Percentiles rank a stretch among this genome's conserved stretches.
Conservation (phyloP, 139 green algal genomes). For the Coelastrella sp. region DNA sequence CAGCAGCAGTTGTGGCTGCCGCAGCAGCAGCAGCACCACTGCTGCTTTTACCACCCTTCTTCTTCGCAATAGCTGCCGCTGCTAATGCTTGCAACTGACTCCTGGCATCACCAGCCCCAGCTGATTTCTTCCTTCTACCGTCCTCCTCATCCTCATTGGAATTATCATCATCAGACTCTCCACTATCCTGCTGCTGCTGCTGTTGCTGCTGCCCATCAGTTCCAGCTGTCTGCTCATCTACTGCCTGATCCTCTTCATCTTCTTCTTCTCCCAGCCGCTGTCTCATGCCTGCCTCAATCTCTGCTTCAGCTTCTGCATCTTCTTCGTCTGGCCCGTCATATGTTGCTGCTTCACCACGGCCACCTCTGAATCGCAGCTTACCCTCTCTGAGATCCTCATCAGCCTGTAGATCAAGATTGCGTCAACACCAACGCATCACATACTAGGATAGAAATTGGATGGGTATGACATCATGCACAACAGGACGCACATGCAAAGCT, state of each 20-base stretch:
- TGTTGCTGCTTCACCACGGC: constrained; percentile 74
- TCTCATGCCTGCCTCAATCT: constrained; percentile 53
- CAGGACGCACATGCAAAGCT: no score
- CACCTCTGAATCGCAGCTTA: constrained; percentile 75
- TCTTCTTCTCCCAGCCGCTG: constrained; percentile 48
- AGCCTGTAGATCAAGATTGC: constrained; percentile 53
- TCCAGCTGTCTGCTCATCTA: no score
- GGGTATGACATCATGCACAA: no score
- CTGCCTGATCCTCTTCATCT: constrained; percentile 48
- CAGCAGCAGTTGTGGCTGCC: background rate
- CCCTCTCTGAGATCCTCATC: constrained; percentile 82
- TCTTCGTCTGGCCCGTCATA: constrained; percentile 86
- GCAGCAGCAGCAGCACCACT: background rate
- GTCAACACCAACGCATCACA: no score
- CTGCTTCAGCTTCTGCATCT: constrained; percentile 68
- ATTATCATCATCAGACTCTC: background rate
- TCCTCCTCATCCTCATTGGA: background rate
- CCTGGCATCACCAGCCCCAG: background rate
- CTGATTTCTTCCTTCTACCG: background rate
- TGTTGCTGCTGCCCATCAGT: constrained; percentile 23
- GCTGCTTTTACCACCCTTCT: background rate
- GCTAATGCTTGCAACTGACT: constrained; percentile 7
- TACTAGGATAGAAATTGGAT: no score
- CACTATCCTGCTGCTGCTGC: background rate
- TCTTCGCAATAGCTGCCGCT: constrained; percentile 20